Evolutionary conservation across 352 stramenopile species (phyloP), one percentile per base, ranked within the genome.

Genomic region (Paralagenidium karlingii): DNA sequence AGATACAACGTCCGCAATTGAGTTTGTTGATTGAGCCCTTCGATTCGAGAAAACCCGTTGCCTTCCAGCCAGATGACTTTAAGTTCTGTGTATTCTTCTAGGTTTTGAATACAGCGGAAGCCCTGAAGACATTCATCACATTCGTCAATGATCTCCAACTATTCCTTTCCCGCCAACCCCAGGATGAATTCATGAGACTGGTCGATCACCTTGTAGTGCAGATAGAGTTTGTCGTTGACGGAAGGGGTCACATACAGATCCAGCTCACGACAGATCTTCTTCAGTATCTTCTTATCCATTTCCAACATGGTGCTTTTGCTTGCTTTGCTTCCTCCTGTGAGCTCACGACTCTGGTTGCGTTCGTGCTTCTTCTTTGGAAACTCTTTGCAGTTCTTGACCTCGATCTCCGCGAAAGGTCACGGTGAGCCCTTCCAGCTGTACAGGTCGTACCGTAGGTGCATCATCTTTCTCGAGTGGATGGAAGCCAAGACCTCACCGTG

Each of bases 151-250:
- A 1, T 34, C 6, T 10, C 5, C 28, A 30, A 20, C 8, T 9
- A 22, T 8, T 18, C 3, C n/a, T 18, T 2, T 18, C 22, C 20
- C 29, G 15, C 9, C 25, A 11, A 32, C 24, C 21, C 40, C 13
- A 21, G 10, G 5, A 45, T 16, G n/a, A 2, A 31, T 28, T 13
- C 10, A 29, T 36, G 13, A 11, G 36, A 15, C 21, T 18, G 25
- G 3, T 12, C 19, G 16, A 19, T 18, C 21, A 66, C 68, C 58
- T 97, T 96, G 67, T 97, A 96, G 58, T 98, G 91, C 21, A 98
- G 59, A 49, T 98, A 98, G 25, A 98, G 67, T 44, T 94, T 96
- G 58, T 98, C 88, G 58, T 97, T 98, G 51, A 97, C 79, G 48
- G 60, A 43, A 19, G 93, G 79, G 28, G 87, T 96, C 34, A 79